Evolutionary conservation across 805 yeast species (phyloP), one percentile per base, ranked within the genome.

Genomic region (Groenewaldozyma tartarivorans): DNA sequence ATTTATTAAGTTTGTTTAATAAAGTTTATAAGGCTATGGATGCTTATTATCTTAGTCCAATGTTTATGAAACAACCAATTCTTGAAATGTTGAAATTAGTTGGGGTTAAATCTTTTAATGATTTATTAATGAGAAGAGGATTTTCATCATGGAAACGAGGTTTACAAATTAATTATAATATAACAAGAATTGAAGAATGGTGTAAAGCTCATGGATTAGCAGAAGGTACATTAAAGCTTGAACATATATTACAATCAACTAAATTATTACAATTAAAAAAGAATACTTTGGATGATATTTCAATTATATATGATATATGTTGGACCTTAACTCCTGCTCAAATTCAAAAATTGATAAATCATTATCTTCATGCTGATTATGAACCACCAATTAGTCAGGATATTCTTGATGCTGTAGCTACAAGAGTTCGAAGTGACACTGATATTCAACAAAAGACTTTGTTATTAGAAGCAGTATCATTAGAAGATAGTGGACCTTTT

Each of bases 81-180:
- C 70, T 79, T 46, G 96, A 88, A 56, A 67, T 92, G 53, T 68
- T 92, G 53, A 77, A 81, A 56, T 81, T 81, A 60, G 86, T 94
- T 43, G 95, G 92, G 61, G 92, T 95, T 15, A 75, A 78, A 49
- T 86, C 97, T 65, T 92, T 92, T 72, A 92, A 92, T 60, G 97
- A 92, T 60, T 69, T 92, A 64, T 77, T 94, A 38, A 83, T 88
- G 94, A 79, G 96, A 67, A 77, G 95, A 62, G 81, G 79, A 65
- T 94, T 90, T 66, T 67, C 90, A 57, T 81, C 95, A 7, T 92
- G 98, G 98, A 92, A 90, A 67, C 81, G 98, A 58, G 97, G 97
- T 36, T 72, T 92, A 52, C 98, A 92, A 64, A 77, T 92, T 64
- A 92, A 87, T 61, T 92, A 92, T 66, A 92, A 92, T 61, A 94